Percentiles rank a stretch among this genome's conserved stretches.
Conservation (phyloP, 805 yeast species). For the Schizosaccharomyces osmophilus region DNA sequence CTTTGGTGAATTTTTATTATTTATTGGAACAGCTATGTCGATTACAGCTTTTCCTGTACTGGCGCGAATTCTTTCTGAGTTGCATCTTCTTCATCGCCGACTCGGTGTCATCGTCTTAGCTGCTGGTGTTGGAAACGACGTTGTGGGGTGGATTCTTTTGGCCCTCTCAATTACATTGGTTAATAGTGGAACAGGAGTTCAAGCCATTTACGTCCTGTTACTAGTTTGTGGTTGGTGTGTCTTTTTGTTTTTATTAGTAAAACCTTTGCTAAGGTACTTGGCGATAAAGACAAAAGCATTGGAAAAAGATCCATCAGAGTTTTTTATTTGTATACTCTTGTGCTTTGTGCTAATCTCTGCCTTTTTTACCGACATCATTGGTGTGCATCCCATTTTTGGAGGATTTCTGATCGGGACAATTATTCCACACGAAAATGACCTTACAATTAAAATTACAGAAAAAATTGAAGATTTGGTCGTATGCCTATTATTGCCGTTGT, state of each 20-base stretch:
- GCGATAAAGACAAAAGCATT: slow-evolving; percentile 27
- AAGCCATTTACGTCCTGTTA: slow-evolving; percentile 43
- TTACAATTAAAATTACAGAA: slow-evolving; percentile 42
- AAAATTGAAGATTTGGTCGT: slow-evolving; percentile 59
- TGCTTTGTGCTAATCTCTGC: slow-evolving; percentile 38
- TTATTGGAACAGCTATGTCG: slow-evolving; percentile 61
- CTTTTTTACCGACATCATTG: slow-evolving; percentile 60
- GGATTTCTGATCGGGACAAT: slow-evolving; percentile 58
- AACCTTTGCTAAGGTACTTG: slow-evolving; percentile 24
- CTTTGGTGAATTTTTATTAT: slow-evolving; percentile 47
- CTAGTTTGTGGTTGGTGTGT: slow-evolving; percentile 42
- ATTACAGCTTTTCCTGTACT: slow-evolving; percentile 71
- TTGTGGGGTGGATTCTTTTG: slow-evolving; percentile 57
- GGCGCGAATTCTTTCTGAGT: slow-evolving; percentile 53
- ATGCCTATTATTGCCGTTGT: slow-evolving; percentile 45
- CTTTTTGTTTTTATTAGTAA: slow-evolving; percentile 32
- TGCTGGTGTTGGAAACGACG: slow-evolving; percentile 61
- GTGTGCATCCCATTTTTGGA: slow-evolving; percentile 71
- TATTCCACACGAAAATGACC: slow-evolving; percentile 53
- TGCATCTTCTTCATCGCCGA: slow-evolving; percentile 24
- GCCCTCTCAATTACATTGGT: slow-evolving; percentile 59
- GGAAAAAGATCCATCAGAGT: slow-evolving; percentile 30
- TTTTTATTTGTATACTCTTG: slow-evolving; percentile 35
- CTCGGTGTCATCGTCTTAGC: slow-evolving; percentile 42
- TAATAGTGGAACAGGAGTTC: slow-evolving; percentile 42